These are phyloP conservation scores for Hymenochaete sp. DNA, from an alignment of 1,284 basidiomycete species.

Conservation along the genomic window DNA sequence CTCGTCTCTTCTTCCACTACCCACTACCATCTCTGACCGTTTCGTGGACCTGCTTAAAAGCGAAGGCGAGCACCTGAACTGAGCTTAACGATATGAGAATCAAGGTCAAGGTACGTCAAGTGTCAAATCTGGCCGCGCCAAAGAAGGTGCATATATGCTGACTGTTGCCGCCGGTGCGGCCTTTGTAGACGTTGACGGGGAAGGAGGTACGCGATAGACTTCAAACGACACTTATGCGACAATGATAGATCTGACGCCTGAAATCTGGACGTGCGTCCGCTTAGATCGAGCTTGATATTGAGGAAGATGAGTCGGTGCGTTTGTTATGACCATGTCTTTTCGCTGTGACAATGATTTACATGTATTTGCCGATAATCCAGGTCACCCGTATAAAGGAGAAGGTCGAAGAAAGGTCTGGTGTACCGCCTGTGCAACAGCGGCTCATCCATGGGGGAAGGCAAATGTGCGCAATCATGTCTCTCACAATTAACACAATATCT, in stretches of 20 bases:
- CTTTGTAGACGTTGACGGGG: conserved; percentile 75
- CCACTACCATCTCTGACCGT: not conserved
- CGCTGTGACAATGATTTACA: not conserved
- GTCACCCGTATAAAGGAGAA: conserved; percentile 96
- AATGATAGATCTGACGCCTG: too few species aligned
- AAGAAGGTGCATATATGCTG: conserved; percentile 1
- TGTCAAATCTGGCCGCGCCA: not conserved
- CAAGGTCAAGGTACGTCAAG: conserved; percentile 63
- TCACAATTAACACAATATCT: conserved; percentile 6
- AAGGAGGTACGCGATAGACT: conserved; percentile 60
- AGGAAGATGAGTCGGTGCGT: conserved; percentile 40
- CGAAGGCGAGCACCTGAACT: not conserved
- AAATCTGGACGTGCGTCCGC: too few species aligned
- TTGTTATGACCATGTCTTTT: not conserved
- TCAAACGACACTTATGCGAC: not conserved
- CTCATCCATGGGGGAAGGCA: conserved; percentile 93
- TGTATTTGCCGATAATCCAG: conserved; percentile 33
- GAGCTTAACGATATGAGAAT: conserved; percentile 48
- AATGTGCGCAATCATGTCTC: conserved; percentile 56
- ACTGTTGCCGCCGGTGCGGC: conserved; percentile 11
- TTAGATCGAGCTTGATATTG: conserved; percentile 95
- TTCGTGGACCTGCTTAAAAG: too few species aligned
- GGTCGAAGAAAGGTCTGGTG: conserved; percentile 98
- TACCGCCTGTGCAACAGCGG: conserved; percentile 94
- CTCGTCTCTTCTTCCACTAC: not conserved